Evolutionary conservation across 176 grass and related monocot species (phyloP).

Genomic region (Ampelocalamus luodianensis): DNA sequence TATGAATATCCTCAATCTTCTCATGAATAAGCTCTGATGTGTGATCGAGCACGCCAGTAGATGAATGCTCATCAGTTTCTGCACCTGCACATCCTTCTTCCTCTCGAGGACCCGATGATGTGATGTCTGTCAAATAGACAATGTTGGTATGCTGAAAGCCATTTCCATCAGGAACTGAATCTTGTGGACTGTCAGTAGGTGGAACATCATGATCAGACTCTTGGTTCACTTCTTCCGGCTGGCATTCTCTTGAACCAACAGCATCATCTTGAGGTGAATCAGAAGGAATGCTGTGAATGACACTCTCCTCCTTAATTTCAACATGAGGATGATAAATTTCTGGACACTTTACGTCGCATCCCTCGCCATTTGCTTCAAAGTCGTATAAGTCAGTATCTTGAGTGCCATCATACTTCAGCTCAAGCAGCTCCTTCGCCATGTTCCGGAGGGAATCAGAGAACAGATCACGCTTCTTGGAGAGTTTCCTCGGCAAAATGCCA

Average conservation of each 20-base stretch:
- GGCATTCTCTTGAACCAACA: conserved; percentile 44
- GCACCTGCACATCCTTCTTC: conserved; percentile 41
- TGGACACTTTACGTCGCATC: conserved; percentile 42
- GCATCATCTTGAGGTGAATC: conserved; percentile 49
- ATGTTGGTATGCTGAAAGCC: conserved; percentile 38
- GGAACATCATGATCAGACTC: conserved; percentile 40
- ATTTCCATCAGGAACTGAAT: conserved; percentile 55
- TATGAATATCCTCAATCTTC: conserved; percentile 22
- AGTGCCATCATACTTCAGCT: conserved; percentile 70
- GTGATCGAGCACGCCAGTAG: conserved; percentile 12
- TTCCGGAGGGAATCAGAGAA: conserved; percentile 70
- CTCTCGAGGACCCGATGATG: conserved; percentile 24
- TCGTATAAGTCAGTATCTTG: conserved; percentile 54
- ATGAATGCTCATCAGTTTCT: conserved; percentile 15
- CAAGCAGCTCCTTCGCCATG: conserved; percentile 71
- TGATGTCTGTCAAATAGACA: conserved; percentile 34
- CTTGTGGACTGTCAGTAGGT: conserved; percentile 44
- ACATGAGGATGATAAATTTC: conserved; percentile 37
- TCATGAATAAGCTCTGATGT: conserved; percentile 20
- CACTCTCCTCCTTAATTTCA: conserved; percentile 39
- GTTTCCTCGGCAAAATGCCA: conserved; percentile 46
- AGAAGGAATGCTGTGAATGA: conserved; percentile 32
- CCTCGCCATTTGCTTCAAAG: conserved; percentile 57
- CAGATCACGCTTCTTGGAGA: conserved; percentile 56
- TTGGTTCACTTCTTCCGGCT: conserved; percentile 46